Conservation (phyloP, 176 grass and related monocot species). For the Eragrostis curvula region DNA sequence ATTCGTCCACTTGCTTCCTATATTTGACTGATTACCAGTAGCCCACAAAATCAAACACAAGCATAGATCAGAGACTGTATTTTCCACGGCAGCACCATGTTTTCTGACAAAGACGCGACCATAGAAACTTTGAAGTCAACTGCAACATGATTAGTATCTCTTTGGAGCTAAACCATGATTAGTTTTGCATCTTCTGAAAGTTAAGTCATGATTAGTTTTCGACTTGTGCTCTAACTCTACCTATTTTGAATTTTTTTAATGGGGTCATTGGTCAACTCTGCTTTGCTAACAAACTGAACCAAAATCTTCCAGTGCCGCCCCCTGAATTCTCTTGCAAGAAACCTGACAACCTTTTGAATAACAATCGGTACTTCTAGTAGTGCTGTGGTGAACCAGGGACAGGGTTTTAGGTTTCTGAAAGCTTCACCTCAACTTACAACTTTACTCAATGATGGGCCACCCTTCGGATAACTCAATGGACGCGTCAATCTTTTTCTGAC, state of each 20-base stretch:
- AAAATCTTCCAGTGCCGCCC: background rate
- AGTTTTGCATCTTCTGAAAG: too few species aligned
- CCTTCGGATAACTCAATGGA: background rate
- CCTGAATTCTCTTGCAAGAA: background rate
- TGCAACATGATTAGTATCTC: background rate
- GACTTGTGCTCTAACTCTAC: background rate
- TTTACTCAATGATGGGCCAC: background rate
- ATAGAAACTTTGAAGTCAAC: slow-evolving; percentile 6
- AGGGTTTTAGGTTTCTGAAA: slow-evolving; percentile 29
- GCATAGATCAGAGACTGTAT: background rate
- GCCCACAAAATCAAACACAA: slow-evolving; percentile 15
- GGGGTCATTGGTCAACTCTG: background rate
- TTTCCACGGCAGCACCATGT: background rate
- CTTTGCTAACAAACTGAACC: background rate
- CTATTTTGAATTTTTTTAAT: slow-evolving; percentile 1
- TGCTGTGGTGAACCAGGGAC: background rate
- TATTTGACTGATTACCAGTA: background rate
- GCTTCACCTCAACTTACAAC: slow-evolving; percentile 16
- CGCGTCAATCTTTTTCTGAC: background rate
- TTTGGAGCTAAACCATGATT: background rate
- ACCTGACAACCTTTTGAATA: background rate
- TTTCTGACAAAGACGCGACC: background rate
- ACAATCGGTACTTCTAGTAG: background rate
- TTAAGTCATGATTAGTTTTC: background rate
- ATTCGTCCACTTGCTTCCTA: background rate